Base-by-base conservation (phyloP, 352 stramenopile species). In the Phytopythium aichiense region DNA sequence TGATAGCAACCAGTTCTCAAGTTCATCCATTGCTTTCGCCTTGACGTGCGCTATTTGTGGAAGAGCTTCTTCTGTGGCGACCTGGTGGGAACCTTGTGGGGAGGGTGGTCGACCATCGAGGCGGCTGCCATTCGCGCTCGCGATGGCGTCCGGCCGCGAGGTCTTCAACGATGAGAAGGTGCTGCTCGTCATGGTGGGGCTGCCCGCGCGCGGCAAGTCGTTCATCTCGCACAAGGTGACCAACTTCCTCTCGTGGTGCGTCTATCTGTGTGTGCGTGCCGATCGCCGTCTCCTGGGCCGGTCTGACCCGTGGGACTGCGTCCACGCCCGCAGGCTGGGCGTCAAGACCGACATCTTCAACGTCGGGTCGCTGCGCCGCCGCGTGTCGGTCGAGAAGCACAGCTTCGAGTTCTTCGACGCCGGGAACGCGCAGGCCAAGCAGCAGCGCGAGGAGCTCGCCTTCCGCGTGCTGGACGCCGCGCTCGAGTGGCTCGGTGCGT, bases 141-240 rank as follows among this genome's bases (percentile, higher is more conserved):
- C 7, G 23, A 37, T 35, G 46, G 56, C 49, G 42, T 43, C 30
- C 23, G 64, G 71, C 7, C 72, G 69, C 13, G 74, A 79, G 57
- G 74, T 82, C 15, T 82, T 82, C 58, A 79, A 77, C 45, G 74
- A 82, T 20, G 89, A 97, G 61, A 97, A 97, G 56, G 67, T 98
- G 9, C 83, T 97, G 54, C 83, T 98, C 23, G 81, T 96, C 61
- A 95, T 98, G 85, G 89, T 96, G 20, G 92, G 90, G 6, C 68
- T 98, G 11, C 92, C 92, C 1, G 92, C 82, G 7, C 77, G 88
- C 3, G 89, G 89, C 37, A 98, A 97, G 63, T 97, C 90, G 18
- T 93, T 96, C 65, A 96, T 97, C 69, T 87, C 89, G 45, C 88
- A 96, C 63, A 93, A 93, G 72, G 76, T 87, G 62, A 72, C 64